Percentiles rank a stretch among this genome's conserved stretches.
Evolutionary conservation across 2,329 filamentous ascomycete species (phyloP).

Genomic region (Colletotrichum shisoi): DNA sequence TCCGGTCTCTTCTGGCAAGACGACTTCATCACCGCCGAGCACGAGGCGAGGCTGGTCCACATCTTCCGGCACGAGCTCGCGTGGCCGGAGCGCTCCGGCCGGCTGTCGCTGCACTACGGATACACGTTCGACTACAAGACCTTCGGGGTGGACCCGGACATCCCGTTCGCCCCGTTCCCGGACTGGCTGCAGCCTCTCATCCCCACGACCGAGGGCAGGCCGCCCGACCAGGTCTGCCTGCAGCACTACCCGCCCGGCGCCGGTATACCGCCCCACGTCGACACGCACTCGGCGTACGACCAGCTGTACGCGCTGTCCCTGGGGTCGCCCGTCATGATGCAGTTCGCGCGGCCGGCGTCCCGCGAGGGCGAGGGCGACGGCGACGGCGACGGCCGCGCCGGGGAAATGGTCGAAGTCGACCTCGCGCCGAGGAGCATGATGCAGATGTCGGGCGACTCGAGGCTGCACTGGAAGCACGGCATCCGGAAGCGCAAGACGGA

Average conservation of each 20-base stretch:
- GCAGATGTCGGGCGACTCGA: slow-evolving; percentile 58
- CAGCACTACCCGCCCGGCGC: slow-evolving; percentile 68
- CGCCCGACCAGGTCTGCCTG: slow-evolving; percentile 66
- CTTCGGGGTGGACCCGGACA: slow-evolving; percentile 60
- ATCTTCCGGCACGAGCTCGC: slow-evolving; percentile 55
- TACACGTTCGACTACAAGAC: slow-evolving; percentile 68
- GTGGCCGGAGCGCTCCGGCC: slow-evolving; percentile 57
- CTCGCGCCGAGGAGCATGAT: slow-evolving; percentile 60
- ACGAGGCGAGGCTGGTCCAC: slow-evolving; percentile 55
- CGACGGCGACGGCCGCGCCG: not conserved
- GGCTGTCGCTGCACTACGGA: slow-evolving; percentile 63
- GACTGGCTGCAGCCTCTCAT: slow-evolving; percentile 60
- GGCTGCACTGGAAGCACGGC: slow-evolving; percentile 64
- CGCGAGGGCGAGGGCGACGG: not conserved
- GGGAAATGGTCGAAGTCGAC: slow-evolving; percentile 54
- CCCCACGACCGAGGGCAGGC: slow-evolving; percentile 53
- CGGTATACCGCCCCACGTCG: slow-evolving; percentile 68
- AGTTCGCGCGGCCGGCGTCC: slow-evolving; percentile 49
- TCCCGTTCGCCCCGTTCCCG: slow-evolving; percentile 60
- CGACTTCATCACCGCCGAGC: slow-evolving; percentile 56
- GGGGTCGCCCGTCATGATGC: slow-evolving; percentile 55
- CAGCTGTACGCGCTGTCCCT: slow-evolving; percentile 57
- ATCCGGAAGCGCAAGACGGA: slow-evolving; percentile 64
- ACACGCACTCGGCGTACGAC: slow-evolving; percentile 58
- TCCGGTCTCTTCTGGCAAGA: slow-evolving; percentile 55